Evolutionary conservation across 768 basidiomycete genomes (phyloP).

Genomic region (Mycena rosella): DNA sequence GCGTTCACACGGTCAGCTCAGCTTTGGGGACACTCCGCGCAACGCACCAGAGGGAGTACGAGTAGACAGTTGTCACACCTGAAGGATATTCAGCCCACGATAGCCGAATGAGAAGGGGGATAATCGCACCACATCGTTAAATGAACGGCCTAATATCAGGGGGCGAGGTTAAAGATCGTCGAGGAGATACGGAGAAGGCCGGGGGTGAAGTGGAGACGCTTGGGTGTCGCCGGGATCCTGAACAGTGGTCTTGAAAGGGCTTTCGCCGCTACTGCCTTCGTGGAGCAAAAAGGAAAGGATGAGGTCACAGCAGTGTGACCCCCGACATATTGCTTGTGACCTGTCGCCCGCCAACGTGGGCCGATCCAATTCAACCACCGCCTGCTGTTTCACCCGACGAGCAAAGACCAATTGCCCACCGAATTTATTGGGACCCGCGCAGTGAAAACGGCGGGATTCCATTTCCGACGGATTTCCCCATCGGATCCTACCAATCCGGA

Average conservation of each 20-base stretch:
- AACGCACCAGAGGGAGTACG: constrained; percentile 75
- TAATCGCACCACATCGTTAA: constrained; percentile 45
- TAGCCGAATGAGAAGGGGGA: constrained; percentile 32
- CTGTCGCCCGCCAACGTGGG: background rate
- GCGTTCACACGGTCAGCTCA: constrained; percentile 43
- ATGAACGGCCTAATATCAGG: constrained; percentile 37
- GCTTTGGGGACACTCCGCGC: constrained; percentile 29
- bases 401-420: too few relatives aligned
- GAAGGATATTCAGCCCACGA: constrained; percentile 39
- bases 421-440: too few relatives aligned
- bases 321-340: constrained; percentile 14
- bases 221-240: constrained; percentile 38
- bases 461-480: background rate
- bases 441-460: too few relatives aligned
- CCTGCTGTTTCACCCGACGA: background rate
- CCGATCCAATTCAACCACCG: background rate
- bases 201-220: constrained; percentile 13
- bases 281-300: constrained; percentile 37
- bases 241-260: constrained; percentile 13
- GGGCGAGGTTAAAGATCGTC: constrained; percentile 28
- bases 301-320: constrained; percentile 25
- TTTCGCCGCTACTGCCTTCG: constrained; percentile 32
- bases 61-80: constrained; percentile 89
- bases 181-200: background rate
- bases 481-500: background rate